Conservation (phyloP, 805 yeast genomes). For the Saturnispora besseyi region DNA sequence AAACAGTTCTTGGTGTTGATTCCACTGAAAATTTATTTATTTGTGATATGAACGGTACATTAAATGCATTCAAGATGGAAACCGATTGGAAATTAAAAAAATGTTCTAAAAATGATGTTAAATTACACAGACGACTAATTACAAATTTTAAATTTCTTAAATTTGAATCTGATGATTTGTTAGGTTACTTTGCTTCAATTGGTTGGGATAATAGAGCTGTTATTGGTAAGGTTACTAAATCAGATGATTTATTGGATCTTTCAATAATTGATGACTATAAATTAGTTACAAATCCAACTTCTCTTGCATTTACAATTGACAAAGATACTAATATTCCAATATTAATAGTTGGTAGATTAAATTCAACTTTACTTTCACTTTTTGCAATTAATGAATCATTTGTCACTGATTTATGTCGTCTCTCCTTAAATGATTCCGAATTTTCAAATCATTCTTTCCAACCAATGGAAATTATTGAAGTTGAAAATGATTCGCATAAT, state of each 20-base stretch:
- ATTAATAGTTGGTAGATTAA: constrained; percentile 48
- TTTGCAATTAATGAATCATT: constrained; percentile 19
- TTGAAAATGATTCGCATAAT: constrained; percentile 8
- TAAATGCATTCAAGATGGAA: constrained; percentile 12
- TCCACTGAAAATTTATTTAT: constrained; percentile 18
- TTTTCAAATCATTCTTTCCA: constrained; percentile 57
- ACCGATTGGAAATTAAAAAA: background rate
- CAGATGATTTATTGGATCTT: constrained; percentile 8
- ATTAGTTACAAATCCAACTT: constrained; percentile 43
- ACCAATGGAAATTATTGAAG: constrained; percentile 37
- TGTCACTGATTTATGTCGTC: constrained; percentile 29
- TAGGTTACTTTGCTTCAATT: constrained; percentile 38
- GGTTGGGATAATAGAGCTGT: constrained; percentile 51
- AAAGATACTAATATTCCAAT: constrained; percentile 24
- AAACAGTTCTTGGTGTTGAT: constrained; percentile 17
- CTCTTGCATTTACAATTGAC: constrained; percentile 31
- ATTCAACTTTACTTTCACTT: constrained; percentile 49
- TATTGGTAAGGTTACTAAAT: constrained; percentile 24
- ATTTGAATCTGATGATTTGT: constrained; percentile 1
- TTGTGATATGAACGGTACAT: constrained; percentile 29
- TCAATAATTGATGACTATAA: constrained; percentile 23
- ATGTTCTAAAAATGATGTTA: constrained; percentile 4
- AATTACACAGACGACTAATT: constrained; percentile 26
- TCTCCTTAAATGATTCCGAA: constrained; percentile 67
- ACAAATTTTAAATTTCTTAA: constrained; percentile 14